Base-by-base conservation (phyloP, 306 rosid genomes). In the Casuarina glauca region DNA sequence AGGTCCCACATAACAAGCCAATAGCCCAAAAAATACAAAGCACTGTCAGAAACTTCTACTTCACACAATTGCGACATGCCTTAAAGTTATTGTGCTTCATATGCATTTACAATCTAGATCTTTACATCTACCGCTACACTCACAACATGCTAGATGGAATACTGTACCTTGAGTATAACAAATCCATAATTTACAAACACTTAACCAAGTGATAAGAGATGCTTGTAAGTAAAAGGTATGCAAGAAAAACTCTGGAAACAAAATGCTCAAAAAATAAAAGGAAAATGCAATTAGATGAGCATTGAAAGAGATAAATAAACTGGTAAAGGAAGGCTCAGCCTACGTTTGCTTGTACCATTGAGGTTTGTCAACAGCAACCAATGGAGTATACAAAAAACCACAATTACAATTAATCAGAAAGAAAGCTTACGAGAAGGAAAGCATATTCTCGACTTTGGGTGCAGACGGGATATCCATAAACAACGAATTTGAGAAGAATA, bases 391-490 rank as follows among this genome's bases (percentile, higher is more conserved):
- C 50, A 19, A 53, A 20, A 64, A 74, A 39, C 61, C 39, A 62
- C 19, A 38, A 6, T 55, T 9, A 52, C 13, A 57, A 32, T 9
- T 16, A 2, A 6, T 32, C 26, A 44, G 1, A 26, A 58, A 60
- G 78, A 70, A 57, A 63, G 19, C 98, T 88, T 92, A 95, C 98
- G 98, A 92, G 96, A 95, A 95, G 44, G 98, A 95, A 64, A 95
- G 98, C 98, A 95, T 95, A 79, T 95, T 92, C 81, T 93, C 96
- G 77, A 95, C 97, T 95, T 91, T 95, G 64, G 98, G 98, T 44
- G 98, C 90, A 48, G 88, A 66, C 81, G 96, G 98, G 97, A 95
- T 95, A 70, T 92, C 90, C 98, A 95, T 95, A 86, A 87, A 95
- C 79, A 95, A 80, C 55, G 98, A 95, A 89, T 95, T 95, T 58